Evolutionary conservation across 225 moss, liverwort and hornwort species (phyloP).

Genomic region (Physcomitrium patens): DNA sequence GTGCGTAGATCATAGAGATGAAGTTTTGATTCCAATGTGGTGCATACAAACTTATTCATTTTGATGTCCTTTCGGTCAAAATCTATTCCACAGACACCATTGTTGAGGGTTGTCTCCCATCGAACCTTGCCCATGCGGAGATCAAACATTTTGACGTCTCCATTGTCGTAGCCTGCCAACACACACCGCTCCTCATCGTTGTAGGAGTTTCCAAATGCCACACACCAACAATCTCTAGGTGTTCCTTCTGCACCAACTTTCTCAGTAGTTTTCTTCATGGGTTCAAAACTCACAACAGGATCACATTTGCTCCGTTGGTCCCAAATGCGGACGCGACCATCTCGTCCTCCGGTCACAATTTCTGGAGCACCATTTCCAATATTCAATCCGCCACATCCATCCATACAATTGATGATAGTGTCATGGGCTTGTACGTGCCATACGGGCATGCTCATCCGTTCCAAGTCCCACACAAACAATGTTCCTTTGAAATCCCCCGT

Average conservation of each 20-base stretch:
- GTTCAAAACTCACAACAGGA: conserved; percentile 66
- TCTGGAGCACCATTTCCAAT: conserved; percentile 85
- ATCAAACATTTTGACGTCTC: conserved; percentile 90
- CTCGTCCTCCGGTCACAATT: conserved; percentile 72
- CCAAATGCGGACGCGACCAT: conserved; percentile 85
- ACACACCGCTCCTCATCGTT: conserved; percentile 91
- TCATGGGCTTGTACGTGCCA: conserved; percentile 84
- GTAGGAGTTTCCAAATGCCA: conserved; percentile 91
- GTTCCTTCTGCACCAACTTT: background rate
- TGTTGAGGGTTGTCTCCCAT: conserved; percentile 79
- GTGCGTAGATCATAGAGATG: conserved; percentile 84
- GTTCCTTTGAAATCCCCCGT: conserved; percentile 87
- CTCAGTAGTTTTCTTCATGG: conserved; percentile 1
- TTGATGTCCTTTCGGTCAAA: conserved; percentile 93
- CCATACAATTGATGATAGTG: conserved; percentile 77
- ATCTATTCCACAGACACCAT: conserved; percentile 93
- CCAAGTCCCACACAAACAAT: conserved; percentile 82
- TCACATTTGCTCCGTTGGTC: conserved; percentile 69
- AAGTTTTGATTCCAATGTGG: conserved; percentile 81
- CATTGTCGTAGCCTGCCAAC: conserved; percentile 92
- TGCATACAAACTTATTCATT: conserved; percentile 90
- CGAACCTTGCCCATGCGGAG: conserved; percentile 66
- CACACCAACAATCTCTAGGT: conserved; percentile 85
- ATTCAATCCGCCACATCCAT: conserved; percentile 82
- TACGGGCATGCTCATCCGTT: conserved; percentile 66